A percentile compares a stretch with the other conserved stretches of the same genome.
Evolutionary conservation across 2,329 filamentous ascomycete genomes (phyloP).

Genomic region (Aspergillus pseudoglaucus): DNA sequence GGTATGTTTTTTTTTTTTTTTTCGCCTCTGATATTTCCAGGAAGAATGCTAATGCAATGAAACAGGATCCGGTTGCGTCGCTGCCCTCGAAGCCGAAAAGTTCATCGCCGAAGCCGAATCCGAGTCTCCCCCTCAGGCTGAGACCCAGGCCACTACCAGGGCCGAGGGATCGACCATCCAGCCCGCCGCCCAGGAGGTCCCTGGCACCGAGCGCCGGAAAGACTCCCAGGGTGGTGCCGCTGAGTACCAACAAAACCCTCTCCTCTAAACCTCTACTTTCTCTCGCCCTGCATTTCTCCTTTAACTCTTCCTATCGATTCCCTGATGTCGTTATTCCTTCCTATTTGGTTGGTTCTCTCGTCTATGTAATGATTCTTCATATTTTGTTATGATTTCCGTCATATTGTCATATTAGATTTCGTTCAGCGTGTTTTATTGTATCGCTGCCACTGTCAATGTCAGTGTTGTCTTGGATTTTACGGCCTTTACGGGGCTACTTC

Average conservation of each 20-base stretch:
- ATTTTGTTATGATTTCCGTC: neutral
- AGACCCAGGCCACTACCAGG: conserved; percentile 36
- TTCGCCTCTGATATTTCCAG: neutral
- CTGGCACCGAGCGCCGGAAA: conserved; percentile 33
- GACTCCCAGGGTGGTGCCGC: conserved; percentile 42
- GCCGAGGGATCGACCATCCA: conserved; percentile 41
- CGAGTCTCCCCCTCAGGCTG: conserved; percentile 34
- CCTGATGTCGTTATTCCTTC: neutral
- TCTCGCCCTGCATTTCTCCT: neutral
- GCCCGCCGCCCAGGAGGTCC: conserved; percentile 23
- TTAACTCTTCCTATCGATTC: neutral
- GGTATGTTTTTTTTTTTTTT: conserved; percentile 54
- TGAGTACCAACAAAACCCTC: conserved; percentile 59
- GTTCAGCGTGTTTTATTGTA: neutral
- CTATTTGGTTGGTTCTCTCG: neutral
- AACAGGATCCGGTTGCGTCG: conserved; percentile 84
- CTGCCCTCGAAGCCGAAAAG: conserved; percentile 92
- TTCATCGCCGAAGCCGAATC: conserved; percentile 70
- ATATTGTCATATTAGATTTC: no score
- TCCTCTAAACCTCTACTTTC: conserved; percentile 44
- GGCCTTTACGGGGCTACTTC: no score
- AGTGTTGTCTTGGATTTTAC: no score
- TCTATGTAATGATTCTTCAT: neutral
- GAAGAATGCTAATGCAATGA: conserved; percentile 6
- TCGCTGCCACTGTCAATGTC: neutral